Evolutionary conservation across 345 rosid genomes (phyloP).

Genomic region (Arabis hirsuta): DNA sequence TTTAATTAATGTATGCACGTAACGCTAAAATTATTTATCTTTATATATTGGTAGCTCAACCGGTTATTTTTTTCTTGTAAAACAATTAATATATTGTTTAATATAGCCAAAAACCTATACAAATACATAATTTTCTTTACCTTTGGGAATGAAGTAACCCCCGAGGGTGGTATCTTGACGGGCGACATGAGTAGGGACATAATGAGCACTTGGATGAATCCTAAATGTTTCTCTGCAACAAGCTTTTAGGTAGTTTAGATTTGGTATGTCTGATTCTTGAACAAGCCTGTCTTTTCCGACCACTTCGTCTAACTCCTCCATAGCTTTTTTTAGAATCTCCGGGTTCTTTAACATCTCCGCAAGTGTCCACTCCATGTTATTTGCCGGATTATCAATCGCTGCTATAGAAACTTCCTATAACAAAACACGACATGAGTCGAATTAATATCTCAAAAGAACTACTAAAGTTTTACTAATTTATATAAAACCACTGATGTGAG

Average conservation of each 20-base stretch:
- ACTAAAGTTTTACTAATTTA: too few species aligned
- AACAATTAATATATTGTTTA: too few species aligned
- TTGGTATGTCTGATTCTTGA: conserved; percentile 54
- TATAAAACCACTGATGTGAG: too few species aligned
- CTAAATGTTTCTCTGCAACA: conserved; percentile 56
- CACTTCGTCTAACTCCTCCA: conserved; percentile 49
- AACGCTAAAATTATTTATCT: too few species aligned
- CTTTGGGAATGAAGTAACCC: conserved; percentile 57
- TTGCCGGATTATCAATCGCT: conserved; percentile 52
- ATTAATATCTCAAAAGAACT: neutral
- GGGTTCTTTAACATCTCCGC: conserved; percentile 56
- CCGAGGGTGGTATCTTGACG: conserved; percentile 42
- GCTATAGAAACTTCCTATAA: conserved; percentile 50
- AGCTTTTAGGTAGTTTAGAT: conserved; percentile 53
- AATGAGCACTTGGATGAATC: conserved; percentile 51
- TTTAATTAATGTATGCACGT: neutral
- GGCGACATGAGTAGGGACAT: conserved; percentile 45
- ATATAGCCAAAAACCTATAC: neutral
- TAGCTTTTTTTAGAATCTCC: conserved; percentile 39
- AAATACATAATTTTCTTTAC: conserved; percentile 13
- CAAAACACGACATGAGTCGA: neutral
- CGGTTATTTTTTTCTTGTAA: neutral
- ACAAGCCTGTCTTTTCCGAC: conserved; percentile 57
- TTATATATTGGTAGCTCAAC: neutral
- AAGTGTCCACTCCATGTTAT: conserved; percentile 54